A percentile compares a stretch with the other conserved stretches of the same genome.
Evolutionary conservation across 176 grass and related monocot species (phyloP).

Genomic region (Hsuehochloa calcarea): DNA sequence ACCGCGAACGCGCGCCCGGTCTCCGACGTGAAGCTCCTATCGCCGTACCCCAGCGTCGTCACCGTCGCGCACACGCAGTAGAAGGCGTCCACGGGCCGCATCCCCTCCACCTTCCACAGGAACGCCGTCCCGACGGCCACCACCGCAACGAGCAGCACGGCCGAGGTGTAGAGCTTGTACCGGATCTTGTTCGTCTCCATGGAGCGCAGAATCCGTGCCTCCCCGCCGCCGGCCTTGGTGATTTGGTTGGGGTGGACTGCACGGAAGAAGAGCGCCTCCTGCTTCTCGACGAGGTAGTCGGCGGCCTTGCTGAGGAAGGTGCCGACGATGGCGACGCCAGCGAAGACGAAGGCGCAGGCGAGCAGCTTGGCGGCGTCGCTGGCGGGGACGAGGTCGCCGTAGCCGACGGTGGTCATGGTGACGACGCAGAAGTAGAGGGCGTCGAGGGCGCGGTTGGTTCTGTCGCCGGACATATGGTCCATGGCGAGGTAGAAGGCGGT

Average conservation of each 20-base stretch:
- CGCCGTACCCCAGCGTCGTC: conserved; percentile 72
- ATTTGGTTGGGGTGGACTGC: background rate
- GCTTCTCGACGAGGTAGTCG: conserved; percentile 70
- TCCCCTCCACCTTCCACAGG: conserved; percentile 42
- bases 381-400: conserved; percentile 70
- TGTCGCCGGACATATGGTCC: conserved; percentile 45
- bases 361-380: conserved; percentile 46
- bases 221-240: conserved; percentile 12
- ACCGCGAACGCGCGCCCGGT: conserved; percentile 53
- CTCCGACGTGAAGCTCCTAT: conserved; percentile 48
- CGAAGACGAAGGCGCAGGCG: conserved; percentile 53
- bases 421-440: conserved; percentile 77
- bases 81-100: conserved; percentile 49
- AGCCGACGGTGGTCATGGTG: conserved; percentile 98
- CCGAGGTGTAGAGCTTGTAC: conserved; percentile 45
- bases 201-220: conserved; percentile 44
- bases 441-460: conserved; percentile 32
- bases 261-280: conserved; percentile 53
- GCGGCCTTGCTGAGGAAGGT: conserved; percentile 49
- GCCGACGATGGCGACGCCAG: conserved; percentile 49
- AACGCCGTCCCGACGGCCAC: conserved; percentile 33
- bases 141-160: background rate
- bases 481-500: conserved; percentile 46
- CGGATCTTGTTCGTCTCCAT: conserved; percentile 44
- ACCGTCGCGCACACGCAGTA: conserved; percentile 66